phyloP scores from a whole-genome alignment of 345 rosid species.

The Limnanthes douglasii region DNA sequence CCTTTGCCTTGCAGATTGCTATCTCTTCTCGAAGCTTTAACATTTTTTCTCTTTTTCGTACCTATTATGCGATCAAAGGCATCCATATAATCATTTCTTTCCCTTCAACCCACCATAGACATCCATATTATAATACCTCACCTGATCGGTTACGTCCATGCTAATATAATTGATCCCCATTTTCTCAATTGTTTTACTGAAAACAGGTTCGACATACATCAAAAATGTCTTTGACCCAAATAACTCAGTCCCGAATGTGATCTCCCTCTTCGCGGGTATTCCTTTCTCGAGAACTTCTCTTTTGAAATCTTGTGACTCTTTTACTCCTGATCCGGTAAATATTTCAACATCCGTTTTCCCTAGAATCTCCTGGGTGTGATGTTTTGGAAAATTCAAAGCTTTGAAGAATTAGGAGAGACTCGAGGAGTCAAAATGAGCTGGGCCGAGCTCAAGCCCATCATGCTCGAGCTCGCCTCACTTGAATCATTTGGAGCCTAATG shows the following conservation, averaged over 20 bases:
- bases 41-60: constrained; percentile 58
- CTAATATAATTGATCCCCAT: constrained; percentile 73
- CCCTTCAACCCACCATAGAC: neutral
- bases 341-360: constrained; percentile 68
- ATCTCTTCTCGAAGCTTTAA: constrained; percentile 58
- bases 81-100: constrained; percentile 3
- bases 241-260: constrained; percentile 52
- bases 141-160: constrained; percentile 79
- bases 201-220: constrained; percentile 70
- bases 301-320: constrained; percentile 70
- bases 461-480: too few species aligned
- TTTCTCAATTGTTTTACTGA: constrained; percentile 58
- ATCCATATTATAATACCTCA: constrained; percentile 9
- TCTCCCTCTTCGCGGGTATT: constrained; percentile 60
- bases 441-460: too few species aligned
- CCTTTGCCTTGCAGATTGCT: constrained; percentile 71
- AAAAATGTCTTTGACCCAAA: constrained; percentile 60
- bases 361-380: constrained; percentile 37
- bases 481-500: too few species aligned
- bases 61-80: constrained; percentile 19
- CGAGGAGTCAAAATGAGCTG: neutral
- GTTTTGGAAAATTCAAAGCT: neutral
- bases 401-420: neutral
- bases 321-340: constrained; percentile 53
- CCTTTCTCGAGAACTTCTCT: constrained; percentile 63